A percentile compares a stretch with the other conserved stretches of the same genome.
phyloP scores from a whole-genome alignment of 352 stramenopile species.

The Phytopythium aichiense region DNA sequence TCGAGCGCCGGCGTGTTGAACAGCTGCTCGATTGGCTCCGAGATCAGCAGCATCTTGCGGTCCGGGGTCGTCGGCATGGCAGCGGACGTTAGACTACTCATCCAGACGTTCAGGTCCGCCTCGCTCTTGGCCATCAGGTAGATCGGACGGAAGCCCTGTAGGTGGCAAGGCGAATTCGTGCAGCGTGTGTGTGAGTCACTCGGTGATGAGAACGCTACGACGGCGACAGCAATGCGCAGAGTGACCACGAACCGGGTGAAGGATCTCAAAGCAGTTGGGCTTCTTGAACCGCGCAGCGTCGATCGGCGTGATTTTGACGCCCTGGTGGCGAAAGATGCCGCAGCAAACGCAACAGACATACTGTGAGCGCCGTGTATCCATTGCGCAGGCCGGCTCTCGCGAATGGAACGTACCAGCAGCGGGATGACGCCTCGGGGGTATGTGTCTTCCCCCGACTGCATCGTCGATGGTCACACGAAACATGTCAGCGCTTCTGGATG shows the following conservation, averaged over 20 bases:
- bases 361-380: neutral
- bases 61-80: conserved; percentile 71
- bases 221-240: neutral
- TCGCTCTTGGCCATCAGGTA: conserved; percentile 87
- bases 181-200: neutral
- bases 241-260: conserved; percentile 50
- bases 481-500: neutral
- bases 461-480: conserved; percentile 6
- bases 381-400: neutral
- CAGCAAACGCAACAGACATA: too few relatives aligned
- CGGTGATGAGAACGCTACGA: neutral
- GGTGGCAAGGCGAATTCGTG: neutral
- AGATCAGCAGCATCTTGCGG: conserved; percentile 61
- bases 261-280: conserved; percentile 87
- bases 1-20: conserved; percentile 79
- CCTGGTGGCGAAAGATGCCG: conserved; percentile 6
- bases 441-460: conserved; percentile 79
- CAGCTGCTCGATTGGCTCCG: conserved; percentile 54
- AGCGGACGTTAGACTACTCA: conserved; percentile 80
- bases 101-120: conserved; percentile 77
- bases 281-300: conserved; percentile 78
- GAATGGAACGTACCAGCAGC: conserved; percentile 25
- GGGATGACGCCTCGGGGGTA: conserved; percentile 81
- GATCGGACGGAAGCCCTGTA: conserved; percentile 70
- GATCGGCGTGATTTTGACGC: conserved; percentile 75